A percentile compares a stretch with the other conserved stretches of the same genome.
phyloP scores from a whole-genome alignment of 2,329 filamentous ascomycete genomes.

The Fusarium pseudograminearum region DNA sequence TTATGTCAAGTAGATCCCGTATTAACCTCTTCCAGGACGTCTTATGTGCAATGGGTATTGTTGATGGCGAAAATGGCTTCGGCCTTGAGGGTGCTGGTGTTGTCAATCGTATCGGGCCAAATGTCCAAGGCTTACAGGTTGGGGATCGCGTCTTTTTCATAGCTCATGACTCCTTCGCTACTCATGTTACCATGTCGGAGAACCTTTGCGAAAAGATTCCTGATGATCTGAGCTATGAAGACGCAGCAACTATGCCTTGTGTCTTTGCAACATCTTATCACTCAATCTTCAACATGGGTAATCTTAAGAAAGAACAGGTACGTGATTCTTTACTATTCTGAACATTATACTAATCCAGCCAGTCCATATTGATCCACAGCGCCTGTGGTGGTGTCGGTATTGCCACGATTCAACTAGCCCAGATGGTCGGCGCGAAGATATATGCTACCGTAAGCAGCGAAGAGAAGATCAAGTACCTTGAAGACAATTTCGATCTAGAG shows the following conservation, averaged over 20 bases:
- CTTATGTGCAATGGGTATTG: constrained; percentile 7
- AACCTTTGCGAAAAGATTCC: constrained; percentile 10
- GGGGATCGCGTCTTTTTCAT: constrained; percentile 9
- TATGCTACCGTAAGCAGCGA: constrained; percentile 6
- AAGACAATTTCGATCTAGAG: background rate
- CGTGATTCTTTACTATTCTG: rapidly evolving
- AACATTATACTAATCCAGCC: background rate
- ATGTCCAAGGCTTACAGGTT: background rate
- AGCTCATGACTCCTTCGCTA: background rate
- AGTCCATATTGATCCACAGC: constrained; percentile 3
- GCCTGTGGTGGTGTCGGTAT: constrained; percentile 5
- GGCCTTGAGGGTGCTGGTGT: constrained; percentile 8
- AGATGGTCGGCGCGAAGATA: constrained; percentile 3
- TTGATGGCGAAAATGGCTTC: constrained; percentile 2
- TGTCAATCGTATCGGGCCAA: background rate
- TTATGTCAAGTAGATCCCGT: rapidly evolving
- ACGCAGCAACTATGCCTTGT: constrained; percentile 9
- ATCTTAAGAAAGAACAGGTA: constrained; percentile 9
- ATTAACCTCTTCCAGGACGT: background rate
- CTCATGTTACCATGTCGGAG: background rate
- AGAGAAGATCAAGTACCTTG: background rate
- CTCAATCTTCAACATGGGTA: constrained; percentile 9
- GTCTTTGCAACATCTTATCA: constrained; percentile 4
- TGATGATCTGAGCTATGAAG: background rate
- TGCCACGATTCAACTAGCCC: constrained; percentile 3